These are phyloP conservation scores for Epichloe typhina DNA, from an alignment of 2,329 filamentous ascomycete genomes.

Conservation along the genomic window DNA sequence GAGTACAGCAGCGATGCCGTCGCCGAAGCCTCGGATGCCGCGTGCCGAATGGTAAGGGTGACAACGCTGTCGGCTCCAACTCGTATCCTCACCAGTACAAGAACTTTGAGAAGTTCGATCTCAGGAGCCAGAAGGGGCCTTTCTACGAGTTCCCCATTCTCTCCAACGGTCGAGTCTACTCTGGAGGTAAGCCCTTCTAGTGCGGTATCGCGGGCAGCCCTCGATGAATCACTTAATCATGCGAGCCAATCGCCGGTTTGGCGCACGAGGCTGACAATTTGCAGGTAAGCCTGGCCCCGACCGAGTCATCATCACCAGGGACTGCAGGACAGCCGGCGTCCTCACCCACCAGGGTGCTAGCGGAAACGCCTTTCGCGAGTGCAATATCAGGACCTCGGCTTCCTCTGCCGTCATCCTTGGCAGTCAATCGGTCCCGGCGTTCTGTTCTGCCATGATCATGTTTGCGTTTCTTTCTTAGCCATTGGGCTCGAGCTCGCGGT, in stretches of 20 bases:
- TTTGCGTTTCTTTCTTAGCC: not conserved
- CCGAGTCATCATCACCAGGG: constrained; percentile 45
- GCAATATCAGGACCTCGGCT: not conserved
- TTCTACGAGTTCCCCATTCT: constrained; percentile 53
- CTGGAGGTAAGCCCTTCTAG: constrained; percentile 30
- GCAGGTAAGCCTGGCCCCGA: constrained; percentile 48
- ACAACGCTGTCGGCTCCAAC: constrained; percentile 21
- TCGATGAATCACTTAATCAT: not conserved
- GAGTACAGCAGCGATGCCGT: constrained; percentile 35
- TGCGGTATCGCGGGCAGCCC: too few relatives aligned
- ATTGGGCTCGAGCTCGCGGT: not conserved
- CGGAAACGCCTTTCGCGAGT: constrained; percentile 5
- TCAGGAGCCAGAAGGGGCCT: constrained; percentile 37
- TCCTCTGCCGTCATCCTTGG: not conserved
- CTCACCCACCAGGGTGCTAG: constrained; percentile 38
- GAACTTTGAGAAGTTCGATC: constrained; percentile 50
- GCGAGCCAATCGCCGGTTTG: not conserved
- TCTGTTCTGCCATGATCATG: not conserved
- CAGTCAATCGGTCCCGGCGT: not conserved
- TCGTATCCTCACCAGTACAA: constrained; percentile 46
- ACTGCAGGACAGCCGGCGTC: constrained; percentile 40
- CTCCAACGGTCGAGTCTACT: constrained; percentile 34
- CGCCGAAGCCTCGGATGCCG: constrained; percentile 33
- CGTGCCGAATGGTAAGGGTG: constrained; percentile 35
- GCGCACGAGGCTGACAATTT: not conserved